Evolutionary conservation across 192 early-diverging fungal species (phyloP), one percentile per base, ranked within the genome.

Genomic region (Coemansia sp.): DNA sequence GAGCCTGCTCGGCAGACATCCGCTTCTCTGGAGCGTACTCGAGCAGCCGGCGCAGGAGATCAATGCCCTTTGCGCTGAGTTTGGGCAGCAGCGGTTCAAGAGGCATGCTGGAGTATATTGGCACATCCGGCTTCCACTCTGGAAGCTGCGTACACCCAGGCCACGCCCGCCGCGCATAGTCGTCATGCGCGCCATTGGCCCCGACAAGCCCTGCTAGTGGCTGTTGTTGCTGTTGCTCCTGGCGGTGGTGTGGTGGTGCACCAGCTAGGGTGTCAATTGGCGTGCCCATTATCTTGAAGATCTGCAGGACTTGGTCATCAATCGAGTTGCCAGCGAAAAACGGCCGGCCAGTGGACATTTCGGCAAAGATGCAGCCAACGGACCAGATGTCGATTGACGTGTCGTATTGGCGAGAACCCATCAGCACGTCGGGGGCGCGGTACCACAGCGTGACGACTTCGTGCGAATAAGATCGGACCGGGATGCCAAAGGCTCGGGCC

Each of bases 401-500:
- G 19, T 88, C 88, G 67, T 94, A 94, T 68, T 92, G 90, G 65
- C 86, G 83, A 46, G 92, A 92, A 11, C 90, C 92, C 88, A 94
- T 88, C 55, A 94, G 62, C 35, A 94, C 90, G 69, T 94, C 92
- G 0, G 92, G 92, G 22, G 92, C 90, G 54, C 92, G 84, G 68
- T 94, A 94, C 91, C 91, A 93, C 58, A 91, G 72, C 22, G 91
- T 92, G 38, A 91, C 90, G 12, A 93, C 90, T 85, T 93, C 91
- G 68, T 88, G 88, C 38, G 90, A 91, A 67, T 92, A 92, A 57
- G 84, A 89, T 68, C 90, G 83, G 42, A 91, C 90, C 14, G 95
- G 95, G 53, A 98, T 97, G 19, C 95, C 97, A 79, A 96, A 96
- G 8, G 95, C 97, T 22, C 95, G 79, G 7, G 95, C 97, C 27